Evolutionary conservation across 345 rosid species (phyloP).

Genomic region (Mercurialis annua): DNA sequence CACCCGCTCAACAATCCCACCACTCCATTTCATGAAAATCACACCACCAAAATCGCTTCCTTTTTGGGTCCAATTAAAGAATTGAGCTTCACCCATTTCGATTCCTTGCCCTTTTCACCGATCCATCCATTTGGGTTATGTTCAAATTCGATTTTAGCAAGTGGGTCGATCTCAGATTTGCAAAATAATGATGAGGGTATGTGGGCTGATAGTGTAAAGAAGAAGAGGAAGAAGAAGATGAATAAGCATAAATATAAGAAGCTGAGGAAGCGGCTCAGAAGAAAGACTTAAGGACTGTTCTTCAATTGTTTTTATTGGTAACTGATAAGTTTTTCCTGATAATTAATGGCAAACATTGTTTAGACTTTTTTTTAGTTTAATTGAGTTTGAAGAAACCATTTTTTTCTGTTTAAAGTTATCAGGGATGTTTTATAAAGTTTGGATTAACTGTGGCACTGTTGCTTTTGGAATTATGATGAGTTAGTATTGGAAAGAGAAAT

Average conservation of each 20-base stretch:
- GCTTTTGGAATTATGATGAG: not conserved
- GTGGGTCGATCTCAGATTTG: not conserved
- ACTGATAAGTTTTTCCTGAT: not conserved
- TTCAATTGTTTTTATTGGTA: not conserved
- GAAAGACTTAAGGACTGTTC: not conserved
- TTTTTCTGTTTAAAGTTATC: not conserved
- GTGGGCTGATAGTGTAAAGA: constrained; percentile 10
- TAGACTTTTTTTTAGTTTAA: not conserved
- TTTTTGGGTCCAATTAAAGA: not conserved
- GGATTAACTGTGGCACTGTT: not conserved
- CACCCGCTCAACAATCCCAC: not conserved
- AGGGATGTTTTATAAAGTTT: not conserved
- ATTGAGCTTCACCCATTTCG: constrained; percentile 1
- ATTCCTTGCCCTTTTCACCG: not conserved
- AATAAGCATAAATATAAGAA: constrained; percentile 8
- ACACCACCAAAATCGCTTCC: not conserved
- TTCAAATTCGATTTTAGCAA: not conserved
- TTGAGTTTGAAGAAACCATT: not conserved
- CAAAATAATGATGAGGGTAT: too few relatives aligned
- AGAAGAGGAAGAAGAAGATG: constrained; percentile 16
- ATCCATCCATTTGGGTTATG: constrained; percentile 8
- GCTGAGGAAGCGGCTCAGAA: constrained; percentile 5
- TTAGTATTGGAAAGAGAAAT: not conserved
- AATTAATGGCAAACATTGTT: not conserved
- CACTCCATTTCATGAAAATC: not conserved